Evolutionary conservation across 208 protist species (phyloP), one percentile per base, ranked within the genome.

Genomic region (Trichomonas vaginalis): DNA sequence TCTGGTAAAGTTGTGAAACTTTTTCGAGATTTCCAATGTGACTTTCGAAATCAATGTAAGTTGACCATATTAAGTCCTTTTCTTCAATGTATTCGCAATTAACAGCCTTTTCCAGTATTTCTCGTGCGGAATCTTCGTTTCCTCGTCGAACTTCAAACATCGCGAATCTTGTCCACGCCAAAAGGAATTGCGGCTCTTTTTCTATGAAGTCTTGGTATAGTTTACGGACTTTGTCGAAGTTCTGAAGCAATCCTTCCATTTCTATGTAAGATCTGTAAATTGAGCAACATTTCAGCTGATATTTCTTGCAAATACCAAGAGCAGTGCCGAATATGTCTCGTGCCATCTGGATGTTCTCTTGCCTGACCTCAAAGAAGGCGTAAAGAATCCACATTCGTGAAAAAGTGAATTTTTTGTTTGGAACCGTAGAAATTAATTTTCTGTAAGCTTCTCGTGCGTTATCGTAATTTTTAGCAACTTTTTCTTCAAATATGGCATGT

Each of bases 341-440:
- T 27, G 92, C 92, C 17, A 35, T 61, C 47, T 95, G 12, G 42
- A 95, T 21, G 82, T 95, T 95, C 0, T 40, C 45, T 95, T 95
- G 92, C 42, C 92, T 15, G 42, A 95, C 61, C 82, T 95, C 92
- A 46, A 95, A 95, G 35, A 79, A 80, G 3, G 92, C 92, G 37
- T 80, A 95, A 37, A 80, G 23, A 48, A 95, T 80, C 92, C 92
- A 95, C 47, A 95, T n/a, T 12, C 51, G 39, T 0, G 49, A 61
- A 46, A 95, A 95, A 14, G 92, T 95, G 49, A 95, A 95, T 95
- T 80, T 80, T 35, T 95, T 79, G 27, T 95, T 49, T 45, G 92
- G 92, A 42, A 80, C 40, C 32, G 27, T 39, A 37, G 15, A 35
- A 37, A 95, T 95, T 21, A 95, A 27, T 42, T 47, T 48, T 10